Evolutionary conservation across 2,329 filamentous ascomycete genomes (phyloP), one percentile per base, ranked within the genome.

Genomic region (Tolypocladium nubicola): DNA sequence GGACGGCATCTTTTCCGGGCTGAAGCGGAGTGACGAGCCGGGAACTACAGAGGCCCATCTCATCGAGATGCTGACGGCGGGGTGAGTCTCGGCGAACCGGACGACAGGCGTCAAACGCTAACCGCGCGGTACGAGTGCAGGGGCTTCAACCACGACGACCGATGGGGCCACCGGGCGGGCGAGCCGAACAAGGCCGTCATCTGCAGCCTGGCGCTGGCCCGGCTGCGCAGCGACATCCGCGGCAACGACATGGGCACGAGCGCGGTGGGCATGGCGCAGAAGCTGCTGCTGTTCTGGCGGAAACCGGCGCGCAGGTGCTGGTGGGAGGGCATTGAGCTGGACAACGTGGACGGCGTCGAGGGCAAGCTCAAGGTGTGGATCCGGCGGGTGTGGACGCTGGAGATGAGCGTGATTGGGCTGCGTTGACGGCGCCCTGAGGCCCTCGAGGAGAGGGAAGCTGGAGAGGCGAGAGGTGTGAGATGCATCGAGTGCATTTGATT

Each of bases 111-210:
- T 40, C 8, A 14, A 4, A 37, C 7, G 38, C 56, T 59, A n/a
- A 61, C 35, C 9, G 5, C 9, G 5, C 9, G 13, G 43, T 1
- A 41, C 26, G 26, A 30, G 26, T 6, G 6, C 64, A 97, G 94
- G 64, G 94, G 94, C 41, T 99, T 99, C 76, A 92, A 97, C 70
- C 90, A 96, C 67, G 89, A 97, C 62, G 94, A 99, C 70, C 81
- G 78, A 61, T 99, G 94, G 94, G 94, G 94, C 39, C 93, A 99
- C 72, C 88, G 94, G 59, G 93, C 94, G n/a, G 89, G 90, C 57
- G 94, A 99, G 73, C 94, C 94, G 14, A 96, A 95, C 77, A 99
- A 99, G 77, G 94, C 94, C 23, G 94, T 99, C 59, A 94, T 99
- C 65, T 99, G 94, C 80, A 96, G 90, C 73, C 83, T 99, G 62